These are phyloP conservation scores for Ogataea sp. DNA, from an alignment of 805 yeast species.

Conservation along the genomic window DNA sequence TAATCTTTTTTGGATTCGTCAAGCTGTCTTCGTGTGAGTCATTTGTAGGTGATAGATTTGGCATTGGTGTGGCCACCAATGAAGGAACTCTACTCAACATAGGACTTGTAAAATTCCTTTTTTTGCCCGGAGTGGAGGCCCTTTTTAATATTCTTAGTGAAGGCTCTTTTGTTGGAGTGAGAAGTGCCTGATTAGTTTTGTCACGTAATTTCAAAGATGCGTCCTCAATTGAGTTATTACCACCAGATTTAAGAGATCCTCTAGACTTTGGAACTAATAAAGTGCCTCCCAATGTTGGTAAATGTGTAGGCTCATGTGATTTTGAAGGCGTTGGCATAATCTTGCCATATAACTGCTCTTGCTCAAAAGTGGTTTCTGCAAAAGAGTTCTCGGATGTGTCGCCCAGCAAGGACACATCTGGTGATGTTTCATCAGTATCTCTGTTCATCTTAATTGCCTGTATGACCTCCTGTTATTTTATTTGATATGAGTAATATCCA, in stretches of 20 bases:
- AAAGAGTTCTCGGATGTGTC: neutral
- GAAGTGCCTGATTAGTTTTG: neutral
- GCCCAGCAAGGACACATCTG: neutral
- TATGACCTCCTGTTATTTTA: too few species aligned
- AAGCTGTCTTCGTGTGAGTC: neutral
- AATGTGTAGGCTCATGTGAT: constrained; percentile 6
- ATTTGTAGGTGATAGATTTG: constrained; percentile 13
- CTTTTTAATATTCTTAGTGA: constrained; percentile 2
- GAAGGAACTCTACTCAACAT: constrained; percentile 9
- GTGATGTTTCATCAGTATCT: too few species aligned
- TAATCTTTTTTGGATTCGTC: neutral
- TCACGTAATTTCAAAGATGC: too few species aligned
- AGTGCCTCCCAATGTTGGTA: constrained; percentile 12
- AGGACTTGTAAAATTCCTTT: constrained; percentile 15
- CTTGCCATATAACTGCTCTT: constrained; percentile 17
- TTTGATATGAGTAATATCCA: too few species aligned
- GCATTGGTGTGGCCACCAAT: constrained; percentile 15
- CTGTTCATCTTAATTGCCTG: too few species aligned
- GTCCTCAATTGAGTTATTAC: too few species aligned
- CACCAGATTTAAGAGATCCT: neutral
- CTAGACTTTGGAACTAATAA: constrained; percentile 12
- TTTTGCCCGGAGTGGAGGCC: constrained; percentile 10
- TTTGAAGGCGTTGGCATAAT: constrained; percentile 20
- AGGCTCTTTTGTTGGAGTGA: constrained; percentile 1
- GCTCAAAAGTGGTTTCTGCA: constrained; percentile 9